Conservation (phyloP, 148 eudicot species). For the Persicaria tinctoria region DNA sequence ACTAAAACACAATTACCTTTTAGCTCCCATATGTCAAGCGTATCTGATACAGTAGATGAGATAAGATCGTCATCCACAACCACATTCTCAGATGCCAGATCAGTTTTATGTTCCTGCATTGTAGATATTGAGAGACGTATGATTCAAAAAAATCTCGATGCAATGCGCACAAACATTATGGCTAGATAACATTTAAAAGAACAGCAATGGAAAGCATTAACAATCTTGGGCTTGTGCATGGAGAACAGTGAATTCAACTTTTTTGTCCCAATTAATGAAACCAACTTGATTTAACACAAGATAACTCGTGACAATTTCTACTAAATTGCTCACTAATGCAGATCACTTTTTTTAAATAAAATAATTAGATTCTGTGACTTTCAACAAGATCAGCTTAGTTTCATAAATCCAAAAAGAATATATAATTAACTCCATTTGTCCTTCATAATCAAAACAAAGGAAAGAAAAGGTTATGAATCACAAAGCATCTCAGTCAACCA, state of each 20-base stretch:
- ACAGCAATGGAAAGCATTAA: background rate
- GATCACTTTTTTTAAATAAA: background rate
- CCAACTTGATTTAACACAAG: background rate
- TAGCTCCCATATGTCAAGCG: conserved; percentile 96
- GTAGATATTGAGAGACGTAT: background rate
- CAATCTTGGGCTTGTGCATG: background rate
- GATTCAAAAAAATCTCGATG: background rate
- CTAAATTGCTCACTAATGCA: background rate
- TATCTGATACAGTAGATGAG: conserved; percentile 86
- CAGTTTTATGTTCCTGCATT: conserved; percentile 89
- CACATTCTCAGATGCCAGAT: conserved; percentile 79
- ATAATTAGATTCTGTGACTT: background rate
- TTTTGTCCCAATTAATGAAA: background rate
- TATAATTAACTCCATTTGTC: background rate
- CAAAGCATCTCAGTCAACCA: background rate
- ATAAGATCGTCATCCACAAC: conserved; percentile 89
- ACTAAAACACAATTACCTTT: conserved; percentile 46
- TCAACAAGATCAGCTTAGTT: background rate
- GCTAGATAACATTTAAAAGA: background rate
- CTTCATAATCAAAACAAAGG: background rate
- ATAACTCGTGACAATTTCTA: background rate
- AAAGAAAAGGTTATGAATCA: background rate
- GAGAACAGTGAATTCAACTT: background rate
- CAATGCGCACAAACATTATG: background rate
- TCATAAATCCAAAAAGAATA: background rate